These are phyloP conservation scores for Kodamaea fukazawae DNA, from an alignment of 805 yeast species.

Conservation along the genomic window DNA sequence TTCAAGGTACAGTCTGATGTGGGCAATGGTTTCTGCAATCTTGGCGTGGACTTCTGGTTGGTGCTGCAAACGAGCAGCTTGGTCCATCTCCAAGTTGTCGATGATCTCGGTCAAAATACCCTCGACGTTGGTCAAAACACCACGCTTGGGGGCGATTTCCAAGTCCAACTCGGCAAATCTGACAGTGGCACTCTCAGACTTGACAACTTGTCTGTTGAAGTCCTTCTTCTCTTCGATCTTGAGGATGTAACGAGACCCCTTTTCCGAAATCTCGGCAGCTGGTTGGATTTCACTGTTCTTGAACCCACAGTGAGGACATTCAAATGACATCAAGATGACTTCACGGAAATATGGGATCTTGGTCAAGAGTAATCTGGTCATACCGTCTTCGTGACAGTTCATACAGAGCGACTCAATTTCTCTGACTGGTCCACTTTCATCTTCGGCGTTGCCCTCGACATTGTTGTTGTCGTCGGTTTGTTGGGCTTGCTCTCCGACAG, in stretches of 20 bases:
- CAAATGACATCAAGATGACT: constrained; percentile 89
- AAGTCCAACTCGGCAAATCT: constrained; percentile 81
- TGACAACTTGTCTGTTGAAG: constrained; percentile 86
- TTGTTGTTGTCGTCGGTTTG: constrained; percentile 19
- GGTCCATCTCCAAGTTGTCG: constrained; percentile 76
- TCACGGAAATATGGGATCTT: constrained; percentile 90
- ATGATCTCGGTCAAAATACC: constrained; percentile 84
- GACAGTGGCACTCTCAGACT: constrained; percentile 81
- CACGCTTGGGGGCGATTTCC: constrained; percentile 93
- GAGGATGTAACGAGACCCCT: constrained; percentile 73
- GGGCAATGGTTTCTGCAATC: constrained; percentile 65
- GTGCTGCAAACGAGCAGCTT: constrained; percentile 66
- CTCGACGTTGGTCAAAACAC: constrained; percentile 89
- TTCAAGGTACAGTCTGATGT: constrained; percentile 57
- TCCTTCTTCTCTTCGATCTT: constrained; percentile 68
- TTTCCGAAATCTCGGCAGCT: constrained; percentile 88
- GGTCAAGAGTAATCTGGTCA: constrained; percentile 79
- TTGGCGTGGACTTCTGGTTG: constrained; percentile 77
- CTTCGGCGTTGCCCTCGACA: constrained; percentile 67
- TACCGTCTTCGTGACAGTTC: constrained; percentile 88
- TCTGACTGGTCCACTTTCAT: constrained; percentile 89
- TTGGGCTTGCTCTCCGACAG: constrained; percentile 43
- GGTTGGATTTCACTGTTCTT: constrained; percentile 92
- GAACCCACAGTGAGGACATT: constrained; percentile 91
- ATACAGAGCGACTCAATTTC: constrained; percentile 93